Conservation (phyloP, 1,284 basidiomycete genomes). For the Cutaneotrichosporon sp. region DNA sequence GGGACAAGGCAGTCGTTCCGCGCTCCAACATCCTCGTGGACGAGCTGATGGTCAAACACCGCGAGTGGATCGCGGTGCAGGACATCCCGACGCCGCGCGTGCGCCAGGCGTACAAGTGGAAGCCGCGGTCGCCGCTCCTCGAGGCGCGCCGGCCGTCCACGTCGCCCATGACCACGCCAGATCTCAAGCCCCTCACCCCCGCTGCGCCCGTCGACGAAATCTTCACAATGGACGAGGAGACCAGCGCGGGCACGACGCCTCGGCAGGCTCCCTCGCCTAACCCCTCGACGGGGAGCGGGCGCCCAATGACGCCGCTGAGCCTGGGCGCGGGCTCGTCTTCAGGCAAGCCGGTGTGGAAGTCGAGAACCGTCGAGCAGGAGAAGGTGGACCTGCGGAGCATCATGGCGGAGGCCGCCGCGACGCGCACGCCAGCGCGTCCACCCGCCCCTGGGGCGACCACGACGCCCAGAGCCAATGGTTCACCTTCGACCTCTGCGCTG, state of each 20-base stretch:
- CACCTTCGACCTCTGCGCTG: conserved; percentile 1
- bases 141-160: conserved; percentile 32
- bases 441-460: conserved; percentile 15
- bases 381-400: conserved; percentile 78
- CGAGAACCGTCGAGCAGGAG: conserved; percentile 51
- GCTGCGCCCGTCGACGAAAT: conserved; percentile 46
- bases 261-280: conserved; percentile 16
- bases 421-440: conserved; percentile 20
- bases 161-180: conserved; percentile 15
- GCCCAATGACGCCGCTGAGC: conserved; percentile 59
- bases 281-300: conserved; percentile 28
- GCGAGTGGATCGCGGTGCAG: conserved; percentile 74
- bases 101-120: conserved; percentile 52
- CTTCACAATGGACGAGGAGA: conserved; percentile 55
- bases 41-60: conserved; percentile 65
- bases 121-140: conserved; percentile 57
- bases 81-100: conserved; percentile 74
- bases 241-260: conserved; percentile 16
- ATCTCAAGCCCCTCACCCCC: conserved; percentile 32
- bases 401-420: conserved; percentile 68
- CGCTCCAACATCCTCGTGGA: conserved; percentile 63
- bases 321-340: conserved; percentile 15
- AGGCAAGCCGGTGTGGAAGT: conserved; percentile 55
- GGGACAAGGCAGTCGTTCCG: conserved; percentile 66
- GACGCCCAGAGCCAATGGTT: conserved; percentile 2